Conservation (phyloP, 2,329 filamentous ascomycete genomes). For the Aspergillus hiratsukae region DNA sequence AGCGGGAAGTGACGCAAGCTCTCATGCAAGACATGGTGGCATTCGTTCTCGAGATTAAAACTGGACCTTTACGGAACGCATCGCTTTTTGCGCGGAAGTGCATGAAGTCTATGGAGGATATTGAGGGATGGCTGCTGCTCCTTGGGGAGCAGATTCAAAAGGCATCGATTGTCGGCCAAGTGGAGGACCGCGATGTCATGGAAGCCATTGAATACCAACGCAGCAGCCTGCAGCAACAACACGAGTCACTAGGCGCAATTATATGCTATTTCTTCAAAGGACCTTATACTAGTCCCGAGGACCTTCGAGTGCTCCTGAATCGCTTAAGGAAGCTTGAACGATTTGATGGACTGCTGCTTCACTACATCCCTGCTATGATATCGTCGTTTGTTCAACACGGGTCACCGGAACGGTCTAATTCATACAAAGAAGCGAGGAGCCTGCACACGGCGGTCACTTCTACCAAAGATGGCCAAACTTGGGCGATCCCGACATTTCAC, state of each 20-base stretch:
- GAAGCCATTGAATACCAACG: slow-evolving; percentile 79
- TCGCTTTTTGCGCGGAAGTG: slow-evolving; percentile 69
- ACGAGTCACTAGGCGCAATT: slow-evolving; percentile 81
- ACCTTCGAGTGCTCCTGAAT: slow-evolving; percentile 69
- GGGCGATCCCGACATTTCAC: slow-evolving; percentile 70
- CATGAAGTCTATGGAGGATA: slow-evolving; percentile 67
- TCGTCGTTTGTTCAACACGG: slow-evolving; percentile 74
- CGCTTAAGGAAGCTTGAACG: slow-evolving; percentile 66
- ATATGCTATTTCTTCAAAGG: slow-evolving; percentile 73
- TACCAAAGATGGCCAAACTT: slow-evolving; percentile 62
- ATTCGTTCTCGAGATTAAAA: slow-evolving; percentile 56
- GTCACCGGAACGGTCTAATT: slow-evolving; percentile 66
- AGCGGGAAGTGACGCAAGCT: slow-evolving; percentile 52
- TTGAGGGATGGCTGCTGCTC: slow-evolving; percentile 71
- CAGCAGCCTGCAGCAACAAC: slow-evolving; percentile 76
- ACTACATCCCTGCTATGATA: slow-evolving; percentile 76
- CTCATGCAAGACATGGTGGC: slow-evolving; percentile 54
- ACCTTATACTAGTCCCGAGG: slow-evolving; percentile 62
- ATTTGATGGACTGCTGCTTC: slow-evolving; percentile 70
- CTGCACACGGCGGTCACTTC: slow-evolving; percentile 66
- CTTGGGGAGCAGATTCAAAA: slow-evolving; percentile 73
- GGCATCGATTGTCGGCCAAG: slow-evolving; percentile 67
- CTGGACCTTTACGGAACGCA: slow-evolving; percentile 45
- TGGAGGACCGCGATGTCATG: slow-evolving; percentile 59
- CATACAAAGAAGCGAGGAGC: slow-evolving; percentile 63